Percentiles rank a stretch among this genome's conserved stretches.
Evolutionary conservation across 108 stramenopile species (phyloP).

Genomic region (Seminavis robusta): DNA sequence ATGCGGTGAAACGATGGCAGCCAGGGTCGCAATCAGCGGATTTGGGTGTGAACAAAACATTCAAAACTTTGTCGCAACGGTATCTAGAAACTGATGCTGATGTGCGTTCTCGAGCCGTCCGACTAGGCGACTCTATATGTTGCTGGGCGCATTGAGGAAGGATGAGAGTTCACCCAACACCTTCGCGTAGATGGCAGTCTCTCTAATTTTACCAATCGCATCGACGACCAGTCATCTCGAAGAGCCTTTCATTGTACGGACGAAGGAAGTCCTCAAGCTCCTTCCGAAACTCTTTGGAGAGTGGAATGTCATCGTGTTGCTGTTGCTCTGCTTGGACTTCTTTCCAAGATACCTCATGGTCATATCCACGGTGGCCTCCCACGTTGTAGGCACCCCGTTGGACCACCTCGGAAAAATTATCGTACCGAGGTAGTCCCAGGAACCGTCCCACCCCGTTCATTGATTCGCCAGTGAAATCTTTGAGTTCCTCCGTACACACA

Average conservation of each 20-base stretch:
- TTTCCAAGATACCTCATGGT: slow-evolving; percentile 56
- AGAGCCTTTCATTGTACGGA: slow-evolving; percentile 82
- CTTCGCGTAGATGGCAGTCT: too few relatives aligned
- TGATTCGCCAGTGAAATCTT: slow-evolving; percentile 24
- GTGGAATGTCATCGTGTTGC: slow-evolving; percentile 35
- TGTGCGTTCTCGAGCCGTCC: too few relatives aligned
- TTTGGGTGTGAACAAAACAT: too few relatives aligned
- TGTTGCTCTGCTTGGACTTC: slow-evolving; percentile 25
- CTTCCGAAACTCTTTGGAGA: slow-evolving; percentile 52
- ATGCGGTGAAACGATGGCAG: too few relatives aligned
- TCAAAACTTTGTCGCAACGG: too few relatives aligned
- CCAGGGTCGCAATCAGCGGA: too few relatives aligned
- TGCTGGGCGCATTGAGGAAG: too few relatives aligned
- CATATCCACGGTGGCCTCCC: slow-evolving; percentile 77
- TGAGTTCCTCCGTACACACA: slow-evolving; percentile 76
- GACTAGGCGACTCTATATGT: too few relatives aligned
- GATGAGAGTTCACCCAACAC: too few relatives aligned
- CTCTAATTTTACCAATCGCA: slow-evolving; percentile 55
- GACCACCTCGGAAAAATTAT: slow-evolving; percentile 47
- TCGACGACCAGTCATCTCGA: slow-evolving; percentile 57
- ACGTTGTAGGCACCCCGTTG: slow-evolving; percentile 68
- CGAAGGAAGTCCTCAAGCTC: slow-evolving; percentile 60
- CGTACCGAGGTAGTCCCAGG: slow-evolving; percentile 69
- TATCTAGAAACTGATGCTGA: too few relatives aligned
- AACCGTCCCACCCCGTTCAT: slow-evolving; percentile 53